Conservation (phyloP, 106 monocot genomes). For the Platanthera guangdongensis region DNA sequence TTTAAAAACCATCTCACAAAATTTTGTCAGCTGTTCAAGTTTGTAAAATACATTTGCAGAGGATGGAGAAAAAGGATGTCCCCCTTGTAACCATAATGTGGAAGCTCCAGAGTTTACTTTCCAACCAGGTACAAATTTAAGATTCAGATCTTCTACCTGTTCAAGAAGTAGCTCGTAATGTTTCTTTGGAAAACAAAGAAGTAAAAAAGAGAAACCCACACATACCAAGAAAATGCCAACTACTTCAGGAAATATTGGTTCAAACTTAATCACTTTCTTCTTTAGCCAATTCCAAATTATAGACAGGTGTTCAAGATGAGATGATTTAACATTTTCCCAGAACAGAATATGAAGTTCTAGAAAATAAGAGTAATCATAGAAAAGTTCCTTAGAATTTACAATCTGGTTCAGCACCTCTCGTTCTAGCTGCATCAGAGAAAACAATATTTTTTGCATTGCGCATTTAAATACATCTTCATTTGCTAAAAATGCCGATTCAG, state of each 20-base stretch:
- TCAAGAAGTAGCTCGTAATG: constrained; percentile 1
- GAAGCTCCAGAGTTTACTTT: constrained; percentile 28
- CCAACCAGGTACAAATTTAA: constrained; percentile 20
- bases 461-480: constrained; percentile 6
- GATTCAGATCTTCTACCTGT: constrained; percentile 32
- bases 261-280: constrained; percentile 61
- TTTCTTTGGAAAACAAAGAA: neutral
- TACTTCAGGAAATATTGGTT: constrained; percentile 32
- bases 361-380: constrained; percentile 35
- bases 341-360: constrained; percentile 67
- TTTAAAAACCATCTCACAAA: constrained; percentile 49
- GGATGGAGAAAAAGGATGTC: constrained; percentile 70
- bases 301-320: constrained; percentile 23
- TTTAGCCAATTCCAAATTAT: constrained; percentile 54
- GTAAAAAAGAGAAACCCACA: neutral
- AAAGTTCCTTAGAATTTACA: constrained; percentile 23
- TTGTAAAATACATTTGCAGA: constrained; percentile 38
- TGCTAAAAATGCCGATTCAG: constrained; percentile 25
- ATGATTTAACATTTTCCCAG: constrained; percentile 43
- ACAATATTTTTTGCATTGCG: constrained; percentile 23
- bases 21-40: constrained; percentile 38
- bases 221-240: constrained; percentile 42
- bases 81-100: constrained; percentile 61
- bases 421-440: constrained; percentile 57
- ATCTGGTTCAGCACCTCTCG: constrained; percentile 48